Evolutionary conservation across 2,329 filamentous ascomycete species (phyloP), one percentile per base, ranked within the genome.

Genomic region (Fusarium camptoceras): DNA sequence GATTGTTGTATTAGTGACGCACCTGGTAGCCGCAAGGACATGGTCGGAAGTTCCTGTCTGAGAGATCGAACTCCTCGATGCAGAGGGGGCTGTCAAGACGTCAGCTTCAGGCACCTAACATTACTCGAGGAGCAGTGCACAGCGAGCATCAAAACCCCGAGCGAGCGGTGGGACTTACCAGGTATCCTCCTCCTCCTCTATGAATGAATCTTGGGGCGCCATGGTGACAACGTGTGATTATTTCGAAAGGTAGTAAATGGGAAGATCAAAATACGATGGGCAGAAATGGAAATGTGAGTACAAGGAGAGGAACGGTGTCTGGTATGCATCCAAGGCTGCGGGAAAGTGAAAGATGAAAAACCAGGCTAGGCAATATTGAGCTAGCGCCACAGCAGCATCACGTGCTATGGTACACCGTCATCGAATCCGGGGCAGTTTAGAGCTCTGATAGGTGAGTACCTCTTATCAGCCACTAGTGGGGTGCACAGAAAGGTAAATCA

Each of bases 11-110:
- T n/a, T 28, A 39, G 42, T n/a, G 27, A 53, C 72, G 43, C 88
- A 98, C 95, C 89, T 98, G 95, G 78, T 99, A 99, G 67, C 96
- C 96, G 79, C 96, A 99, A 61, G 95, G 95, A 84, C 96, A 99
- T 72, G 96, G 96, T 77, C 92, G 90, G 82, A 99, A 99, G 82
- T 97, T 97, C 80, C 94, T 93, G 85, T 99, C 96, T 43, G 94
- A 97, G 53, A 99, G 89, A 82, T 99, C 97, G 78, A 99, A 97
- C 84, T 99, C 97, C 83, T 99, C 96, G 78, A 99, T 97, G 80
- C 96, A 99, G 70, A 99, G 91, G 74, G 96, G 96, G 81, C 96
- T 99, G 76, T 68, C n/a, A 54, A 25, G 27, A 54, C 47, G 58
- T 77, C 62, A 76, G 68, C 68, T 71, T 66, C 55, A 59, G 64